Percentiles rank a stretch among this genome's conserved stretches.
phyloP scores from a whole-genome alignment of 148 eudicot species.

The Cornus controversa region DNA sequence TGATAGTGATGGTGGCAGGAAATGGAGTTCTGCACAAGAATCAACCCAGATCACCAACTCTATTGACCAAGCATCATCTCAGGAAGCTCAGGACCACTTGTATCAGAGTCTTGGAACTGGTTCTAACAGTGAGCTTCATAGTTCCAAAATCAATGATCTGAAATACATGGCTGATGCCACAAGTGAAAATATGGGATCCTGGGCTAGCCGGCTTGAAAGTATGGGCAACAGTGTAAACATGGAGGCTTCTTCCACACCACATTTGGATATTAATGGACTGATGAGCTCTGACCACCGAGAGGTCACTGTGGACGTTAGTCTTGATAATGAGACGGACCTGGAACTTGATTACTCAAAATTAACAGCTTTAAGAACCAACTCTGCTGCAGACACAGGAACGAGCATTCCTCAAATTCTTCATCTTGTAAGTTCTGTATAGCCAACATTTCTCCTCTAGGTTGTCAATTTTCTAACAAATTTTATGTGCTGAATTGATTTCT shows the following conservation, averaged over 20 bases:
- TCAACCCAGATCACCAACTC: conserved; percentile 38
- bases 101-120: conserved; percentile 45
- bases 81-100: conserved; percentile 46
- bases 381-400: conserved; percentile 61
- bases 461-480: neutral
- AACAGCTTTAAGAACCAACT: conserved; percentile 39
- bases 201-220: conserved; percentile 37
- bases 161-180: conserved; percentile 33
- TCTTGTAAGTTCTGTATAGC: conserved; percentile 49
- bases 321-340: conserved; percentile 59
- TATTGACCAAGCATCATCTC: conserved; percentile 46
- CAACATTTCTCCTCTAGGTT: neutral
- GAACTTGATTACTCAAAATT: conserved; percentile 41
- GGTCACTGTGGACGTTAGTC: conserved; percentile 30
- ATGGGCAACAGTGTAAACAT: conserved; percentile 32
- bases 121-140: conserved; percentile 43
- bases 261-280: conserved; percentile 51
- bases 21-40: conserved; percentile 74
- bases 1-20: conserved; percentile 79
- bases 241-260: conserved; percentile 48
- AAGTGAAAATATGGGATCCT: conserved; percentile 41
- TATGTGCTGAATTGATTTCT: conserved; percentile 8
- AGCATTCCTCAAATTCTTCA: conserved; percentile 97
- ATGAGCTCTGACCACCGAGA: conserved; percentile 50
- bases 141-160: conserved; percentile 46